Evolutionary conservation across 108 stramenopile species (phyloP), one percentile per base, ranked within the genome.

Genomic region (Stephanodiscus triporus): DNA sequence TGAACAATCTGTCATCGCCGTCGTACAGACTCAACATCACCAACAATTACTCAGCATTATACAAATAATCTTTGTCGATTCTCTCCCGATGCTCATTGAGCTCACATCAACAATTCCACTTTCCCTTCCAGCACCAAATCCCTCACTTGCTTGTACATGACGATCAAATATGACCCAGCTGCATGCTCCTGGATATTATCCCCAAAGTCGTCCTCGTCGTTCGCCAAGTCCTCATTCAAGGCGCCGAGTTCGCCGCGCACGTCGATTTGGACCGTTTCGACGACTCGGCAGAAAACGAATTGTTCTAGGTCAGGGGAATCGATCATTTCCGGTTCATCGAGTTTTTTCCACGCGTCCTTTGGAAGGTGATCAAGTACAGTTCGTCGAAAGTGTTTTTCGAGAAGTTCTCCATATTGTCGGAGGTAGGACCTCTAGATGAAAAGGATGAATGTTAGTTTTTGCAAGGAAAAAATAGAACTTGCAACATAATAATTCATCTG

Each of bases 301-400:
- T 76, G 69, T n/a, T 90, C 87, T 26, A 81, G 67, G 42, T 88
- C 82, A 2, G 89, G 89, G 14, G 73, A 43, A 56, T 83, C 82
- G 65, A 83, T 88, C 91, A 92, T 92, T 68, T 90, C 76, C 9
- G 86, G 81, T 62, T 88, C 88, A 61, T 92, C 88, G 10, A 92
- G 72, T 63, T 76, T 79, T 64, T 86, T 83, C 87, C 87, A 92
- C 34, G 86, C 88, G 50, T 85, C 83, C 60, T 80, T 80, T 36
- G 86, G 87, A 30, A 92, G 72, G 54, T 87, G 79, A 47, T 90
- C 68, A 26, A 89, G 80, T 8, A 92, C 91, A 19, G 91, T 88
- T 20, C 81, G 58, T 4, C 72, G 60, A 54, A 84, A 82, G 64
- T 90, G 88, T 36, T 80, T 73, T 79, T 88, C 84, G 57, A 89